Base-by-base conservation (phyloP, 495 filamentous ascomycete species). In the Terfezia boudieri region DNA sequence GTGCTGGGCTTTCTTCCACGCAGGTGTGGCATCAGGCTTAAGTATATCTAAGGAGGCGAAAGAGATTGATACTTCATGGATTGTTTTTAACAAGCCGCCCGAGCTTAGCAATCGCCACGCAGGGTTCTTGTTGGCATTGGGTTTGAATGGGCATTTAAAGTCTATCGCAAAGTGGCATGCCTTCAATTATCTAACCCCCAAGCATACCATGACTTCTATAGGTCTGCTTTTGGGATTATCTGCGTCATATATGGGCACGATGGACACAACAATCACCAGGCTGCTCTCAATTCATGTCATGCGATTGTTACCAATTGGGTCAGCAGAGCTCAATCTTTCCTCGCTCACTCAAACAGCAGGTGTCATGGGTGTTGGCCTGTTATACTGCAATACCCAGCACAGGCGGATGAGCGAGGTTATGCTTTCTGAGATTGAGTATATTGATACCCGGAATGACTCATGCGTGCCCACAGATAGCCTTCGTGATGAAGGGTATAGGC, bases 171-270 rank as follows among this genome's bases (percentile, higher is more conserved):
- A 94, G 68, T 96, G 92, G 92, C 82, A 95, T 23, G 87, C 88
- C 48, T 98, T 94, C 76, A 96, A 94, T 68, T 98, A 98, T 58
- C 69, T 98, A 35, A 96, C 90, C 0, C 90, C 90, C 2, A 98
- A 98, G 64, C 90, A 98, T 67, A 88, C 87, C 38, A 96, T 96
- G 89, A 95, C 89, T 10, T 95, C 90, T 8, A 92, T 99, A 56
- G 90, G 92, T 9, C 73, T 99, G 17, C 74, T 99, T 48, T 73
- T 99, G 9, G 90, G 90, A 26, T 71, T 98, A 52, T 86, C 92
- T 2, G 92, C 84, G 10, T 94, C 89, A 9, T 90, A 92, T 64
- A 69, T 96, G 50, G 90, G 90, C 8, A 95, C 87, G 22, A 95
- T 94, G 92, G 88, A 99, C 61, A 85, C 82, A 1, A 74, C 94